Percentiles rank a stretch among this genome's conserved stretches.
Conservation (phyloP, 176 grass and related monocot species). For the Phoenix dactylifera region DNA sequence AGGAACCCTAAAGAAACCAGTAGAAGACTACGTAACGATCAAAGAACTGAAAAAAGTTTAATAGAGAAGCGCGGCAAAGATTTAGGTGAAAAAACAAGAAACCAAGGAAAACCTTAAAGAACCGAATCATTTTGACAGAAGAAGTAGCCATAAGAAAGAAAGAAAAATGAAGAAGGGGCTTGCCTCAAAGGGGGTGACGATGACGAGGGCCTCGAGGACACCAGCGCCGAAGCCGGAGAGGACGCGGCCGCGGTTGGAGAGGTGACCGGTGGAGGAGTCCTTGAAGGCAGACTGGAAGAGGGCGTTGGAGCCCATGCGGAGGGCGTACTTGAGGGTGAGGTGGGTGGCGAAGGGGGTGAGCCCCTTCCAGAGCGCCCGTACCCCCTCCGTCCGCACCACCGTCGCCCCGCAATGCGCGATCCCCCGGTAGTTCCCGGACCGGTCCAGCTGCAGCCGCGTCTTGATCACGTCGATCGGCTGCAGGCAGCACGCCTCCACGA, state of each 20-base stretch:
- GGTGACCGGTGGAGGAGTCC: constrained; percentile 50
- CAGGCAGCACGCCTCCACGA: constrained; percentile 91
- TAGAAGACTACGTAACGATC: too few relatives aligned
- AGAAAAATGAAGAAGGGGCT: neutral
- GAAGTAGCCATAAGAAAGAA: too few relatives aligned
- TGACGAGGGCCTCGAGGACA: constrained; percentile 82
- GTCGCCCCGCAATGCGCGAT: constrained; percentile 71
- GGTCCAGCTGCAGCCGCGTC: constrained; percentile 86
- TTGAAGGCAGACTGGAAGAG: constrained; percentile 85
- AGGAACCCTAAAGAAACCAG: too few relatives aligned
- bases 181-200: constrained; percentile 98
- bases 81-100: too few relatives aligned
- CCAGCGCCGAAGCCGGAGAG: constrained; percentile 79
- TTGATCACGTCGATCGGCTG: constrained; percentile 98
- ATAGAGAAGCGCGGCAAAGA: too few relatives aligned
- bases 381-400: constrained; percentile 65
- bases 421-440: constrained; percentile 48
- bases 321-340: constrained; percentile 93
- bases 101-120: too few relatives aligned
- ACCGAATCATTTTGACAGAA: too few relatives aligned
- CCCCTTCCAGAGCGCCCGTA: constrained; percentile 86
- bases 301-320: constrained; percentile 84
- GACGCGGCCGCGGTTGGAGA: constrained; percentile 60
- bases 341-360: constrained; percentile 96
- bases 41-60: too few relatives aligned